Percentiles rank a stretch among this genome's conserved stretches.
These are phyloP conservation scores for Neonectria hederae DNA, from an alignment of 2,329 filamentous ascomycete genomes.

Conservation along the genomic window DNA sequence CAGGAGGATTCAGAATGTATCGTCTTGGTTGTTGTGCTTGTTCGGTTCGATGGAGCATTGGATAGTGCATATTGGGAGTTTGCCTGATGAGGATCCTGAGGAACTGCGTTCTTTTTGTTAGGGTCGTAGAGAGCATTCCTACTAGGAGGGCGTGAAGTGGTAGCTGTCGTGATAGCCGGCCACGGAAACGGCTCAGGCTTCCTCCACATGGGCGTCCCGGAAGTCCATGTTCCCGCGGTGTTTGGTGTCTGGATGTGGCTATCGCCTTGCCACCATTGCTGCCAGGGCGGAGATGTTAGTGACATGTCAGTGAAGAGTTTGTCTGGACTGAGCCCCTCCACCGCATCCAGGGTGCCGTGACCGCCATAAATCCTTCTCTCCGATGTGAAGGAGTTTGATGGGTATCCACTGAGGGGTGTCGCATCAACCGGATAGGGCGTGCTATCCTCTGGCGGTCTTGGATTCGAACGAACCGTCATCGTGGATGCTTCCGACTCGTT, in stretches of 20 bases:
- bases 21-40: neutral
- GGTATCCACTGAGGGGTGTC: slow-evolving; percentile 33
- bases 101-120: neutral
- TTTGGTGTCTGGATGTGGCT: slow-evolving; percentile 29
- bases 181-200: slow-evolving; percentile 39
- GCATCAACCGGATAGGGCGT: slow-evolving; percentile 44
- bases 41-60: slow-evolving; percentile 18
- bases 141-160: neutral
- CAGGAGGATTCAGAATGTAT: slow-evolving; percentile 4
- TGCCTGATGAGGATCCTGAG: slow-evolving; percentile 1
- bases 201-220: slow-evolving; percentile 33
- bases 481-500: slow-evolving; percentile 37
- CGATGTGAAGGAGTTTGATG: slow-evolving; percentile 17
- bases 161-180: slow-evolving; percentile 25
- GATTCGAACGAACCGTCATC: slow-evolving; percentile 39
- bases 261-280: slow-evolving; percentile 36
- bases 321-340: slow-evolving; percentile 21
- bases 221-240: slow-evolving; percentile 16
- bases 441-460: slow-evolving; percentile 43
- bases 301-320: slow-evolving; percentile 36
- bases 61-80: slow-evolving; percentile 15
- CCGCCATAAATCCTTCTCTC: slow-evolving; percentile 34
- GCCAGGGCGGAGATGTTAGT: slow-evolving; percentile 27
- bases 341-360: slow-evolving; percentile 16
- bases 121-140: neutral